phyloP scores from a whole-genome alignment of 1,139 yeast genomes.

The Taiozyma onychis region DNA sequence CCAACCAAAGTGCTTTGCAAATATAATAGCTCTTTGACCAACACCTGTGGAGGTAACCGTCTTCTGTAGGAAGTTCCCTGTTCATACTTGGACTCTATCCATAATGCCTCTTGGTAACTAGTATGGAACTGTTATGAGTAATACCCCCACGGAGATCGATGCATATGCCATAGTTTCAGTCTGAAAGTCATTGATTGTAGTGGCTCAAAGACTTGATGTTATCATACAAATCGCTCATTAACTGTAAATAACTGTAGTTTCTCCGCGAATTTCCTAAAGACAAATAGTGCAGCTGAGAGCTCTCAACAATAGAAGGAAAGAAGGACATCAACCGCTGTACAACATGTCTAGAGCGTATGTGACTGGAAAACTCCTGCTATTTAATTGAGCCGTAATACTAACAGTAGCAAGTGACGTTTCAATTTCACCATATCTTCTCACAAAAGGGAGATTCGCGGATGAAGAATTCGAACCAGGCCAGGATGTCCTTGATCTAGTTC shows the following conservation, averaged over 20 bases:
- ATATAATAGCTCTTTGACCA: constrained; percentile 41
- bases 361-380: neutral
- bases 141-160: too few species aligned
- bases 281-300: neutral
- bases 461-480: constrained; percentile 32
- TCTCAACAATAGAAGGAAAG: neutral
- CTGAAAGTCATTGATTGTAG: too few species aligned
- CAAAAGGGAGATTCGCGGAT: constrained; percentile 32
- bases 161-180: too few species aligned
- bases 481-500: constrained; percentile 24
- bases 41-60: constrained; percentile 35
- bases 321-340: neutral
- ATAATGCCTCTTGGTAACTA: too few species aligned
- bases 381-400: constrained; percentile 1
- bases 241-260: too few species aligned
- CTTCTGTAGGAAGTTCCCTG: too few species aligned
- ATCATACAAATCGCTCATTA: too few species aligned
- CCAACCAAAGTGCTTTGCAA: constrained; percentile 37
- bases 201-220: too few species aligned
- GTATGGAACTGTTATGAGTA: too few species aligned
- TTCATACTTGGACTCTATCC: too few species aligned
- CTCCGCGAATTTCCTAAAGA: neutral
- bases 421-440: constrained; percentile 24
- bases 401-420: constrained; percentile 13
- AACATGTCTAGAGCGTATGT: constrained; percentile 10